Conservation (phyloP, 2,329 filamentous ascomycete species). For the Zalaria sp. region DNA sequence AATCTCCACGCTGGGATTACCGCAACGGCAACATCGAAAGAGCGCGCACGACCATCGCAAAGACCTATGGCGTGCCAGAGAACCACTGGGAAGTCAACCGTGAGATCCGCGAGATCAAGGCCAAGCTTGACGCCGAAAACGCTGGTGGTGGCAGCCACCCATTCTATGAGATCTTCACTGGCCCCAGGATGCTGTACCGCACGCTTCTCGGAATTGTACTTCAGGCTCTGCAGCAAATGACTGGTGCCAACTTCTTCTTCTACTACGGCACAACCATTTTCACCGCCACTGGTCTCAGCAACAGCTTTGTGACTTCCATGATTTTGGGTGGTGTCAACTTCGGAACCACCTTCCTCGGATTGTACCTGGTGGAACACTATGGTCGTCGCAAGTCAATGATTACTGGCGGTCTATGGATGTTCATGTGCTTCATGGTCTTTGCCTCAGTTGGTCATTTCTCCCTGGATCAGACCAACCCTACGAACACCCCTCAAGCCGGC, state of each 20-base stretch:
- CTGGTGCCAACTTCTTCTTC: constrained; percentile 56
- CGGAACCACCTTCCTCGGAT: constrained; percentile 30
- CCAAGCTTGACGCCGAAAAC: constrained; percentile 40
- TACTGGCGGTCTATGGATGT: constrained; percentile 32
- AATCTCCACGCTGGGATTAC: constrained; percentile 45
- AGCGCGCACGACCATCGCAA: constrained; percentile 37
- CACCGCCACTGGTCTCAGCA: constrained; percentile 20
- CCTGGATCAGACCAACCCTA: constrained; percentile 19
- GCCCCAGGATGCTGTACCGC: constrained; percentile 53
- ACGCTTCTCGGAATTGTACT: constrained; percentile 48
- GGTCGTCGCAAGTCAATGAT: constrained; percentile 33
- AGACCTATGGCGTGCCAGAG: constrained; percentile 40
- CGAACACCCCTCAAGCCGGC: constrained; percentile 31
- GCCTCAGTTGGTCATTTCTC: constrained; percentile 31
- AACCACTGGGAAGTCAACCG: constrained; percentile 39
- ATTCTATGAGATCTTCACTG: constrained; percentile 53
- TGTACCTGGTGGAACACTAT: constrained; percentile 32
- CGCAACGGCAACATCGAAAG: constrained; percentile 38
- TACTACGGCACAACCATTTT: constrained; percentile 34
- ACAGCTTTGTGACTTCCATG: constrained; percentile 32
- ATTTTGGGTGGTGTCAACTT: constrained; percentile 36
- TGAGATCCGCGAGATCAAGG: constrained; percentile 41
- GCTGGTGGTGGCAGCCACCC: constrained; percentile 33
- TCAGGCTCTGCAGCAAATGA: constrained; percentile 54
- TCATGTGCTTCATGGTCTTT: constrained; percentile 43